Base-by-base conservation (phyloP, 495 filamentous ascomycete species). In the Trichoderma orchidacearum region DNA sequence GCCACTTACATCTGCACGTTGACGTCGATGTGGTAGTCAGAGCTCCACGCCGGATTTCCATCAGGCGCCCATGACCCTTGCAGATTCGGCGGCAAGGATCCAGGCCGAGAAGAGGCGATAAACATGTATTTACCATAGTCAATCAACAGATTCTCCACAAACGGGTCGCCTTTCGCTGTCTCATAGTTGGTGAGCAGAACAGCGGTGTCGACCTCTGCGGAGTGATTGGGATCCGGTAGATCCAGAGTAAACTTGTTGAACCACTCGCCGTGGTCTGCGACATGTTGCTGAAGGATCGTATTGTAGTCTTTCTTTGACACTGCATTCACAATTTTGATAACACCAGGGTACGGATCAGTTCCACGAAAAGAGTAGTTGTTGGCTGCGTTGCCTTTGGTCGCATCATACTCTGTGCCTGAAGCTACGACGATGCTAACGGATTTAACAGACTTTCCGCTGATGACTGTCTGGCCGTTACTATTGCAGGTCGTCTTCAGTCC, bases 1-100 rank as follows among this genome's bases (percentile, higher is more conserved):
- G 36, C 5, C 17, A 27, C 41, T 25, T 48, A 48, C 76, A 79
- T 79, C 59, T 78, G 75, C 13, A 79, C 55, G 53, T 78, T 78
- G 31, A 78, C 76, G 31, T 78, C 72, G 27, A 67, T 65, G 53
- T 76, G 73, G 58, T 78, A 79, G 57, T 79, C 74, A 3, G 64
- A 67, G 54, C 71, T 63, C 76, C 76, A 79, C 71, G 75, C 1
- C 74, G 59, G 32, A 7, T 31, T 41, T 1, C 52, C 21, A 13
- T 45, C 51, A 13, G 51, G 21, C 11, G 29, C 34, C 59, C 59
- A 60, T 3, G 30, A 31, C 7, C 59, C 59, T 12, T 32, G 27
- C 21, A 60, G 32, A 31, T 58, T 58, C 13, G 59, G n/a, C 7
- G 59, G 59, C 18, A 60, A 66, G 5, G 70, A 72, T 45, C 71